Conservation (phyloP, 1,284 basidiomycete genomes). For the Gomphus bonarii region DNA sequence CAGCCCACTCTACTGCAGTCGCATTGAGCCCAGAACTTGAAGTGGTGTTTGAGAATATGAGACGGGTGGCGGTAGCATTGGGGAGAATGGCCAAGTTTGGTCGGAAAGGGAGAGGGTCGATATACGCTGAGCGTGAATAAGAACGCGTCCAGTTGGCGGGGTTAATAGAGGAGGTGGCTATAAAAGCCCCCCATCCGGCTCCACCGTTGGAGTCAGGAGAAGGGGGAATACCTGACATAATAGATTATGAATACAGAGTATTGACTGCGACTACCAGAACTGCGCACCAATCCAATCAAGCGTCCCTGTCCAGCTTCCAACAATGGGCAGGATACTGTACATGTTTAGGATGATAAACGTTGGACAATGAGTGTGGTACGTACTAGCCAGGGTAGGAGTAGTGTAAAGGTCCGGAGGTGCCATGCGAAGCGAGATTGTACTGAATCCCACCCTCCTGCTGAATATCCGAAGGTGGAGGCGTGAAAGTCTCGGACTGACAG, state of each 20-base stretch:
- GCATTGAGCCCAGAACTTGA: constrained; percentile 23
- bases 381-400: constrained; percentile 20
- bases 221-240: constrained; percentile 21
- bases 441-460: constrained; percentile 24
- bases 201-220: constrained; percentile 38
- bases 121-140: constrained; percentile 59
- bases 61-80: constrained; percentile 46
- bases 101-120: constrained; percentile 49
- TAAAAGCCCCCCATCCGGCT: constrained; percentile 38
- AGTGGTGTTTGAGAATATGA: constrained; percentile 44
- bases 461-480: constrained; percentile 23
- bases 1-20: constrained; percentile 48
- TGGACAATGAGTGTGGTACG: neutral
- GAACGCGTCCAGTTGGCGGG: constrained; percentile 56
- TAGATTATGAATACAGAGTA: neutral
- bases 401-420: constrained; percentile 34
- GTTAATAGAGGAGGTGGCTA: constrained; percentile 58
- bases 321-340: constrained; percentile 33
- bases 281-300: constrained; percentile 30
- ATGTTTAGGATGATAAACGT: constrained; percentile 1
- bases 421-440: constrained; percentile 30
- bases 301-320: constrained; percentile 42
- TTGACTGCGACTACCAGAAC: neutral
- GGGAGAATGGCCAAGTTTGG: constrained; percentile 53
- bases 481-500: constrained; percentile 26